Base-by-base conservation (phyloP, 495 filamentous ascomycete genomes). In the Penicillium cinerascens region DNA sequence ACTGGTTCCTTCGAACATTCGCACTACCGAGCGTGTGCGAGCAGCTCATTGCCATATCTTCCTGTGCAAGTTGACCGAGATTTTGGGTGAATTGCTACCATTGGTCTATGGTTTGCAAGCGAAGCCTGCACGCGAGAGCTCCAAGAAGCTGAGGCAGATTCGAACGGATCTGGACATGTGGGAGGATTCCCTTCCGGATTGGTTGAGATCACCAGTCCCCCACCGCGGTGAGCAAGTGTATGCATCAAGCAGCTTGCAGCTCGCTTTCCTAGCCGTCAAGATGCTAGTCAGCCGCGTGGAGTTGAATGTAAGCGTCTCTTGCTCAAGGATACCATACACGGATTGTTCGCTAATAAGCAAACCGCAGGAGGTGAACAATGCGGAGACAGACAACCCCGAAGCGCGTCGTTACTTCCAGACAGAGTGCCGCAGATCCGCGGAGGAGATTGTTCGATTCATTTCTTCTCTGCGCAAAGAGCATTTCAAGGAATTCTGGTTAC, bases 371-470 rank as follows among this genome's bases (percentile, higher is more conserved):
- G 69, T 76, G 23, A 72, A 78, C 52, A 69, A 67, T 37, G 63
- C 68, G 0, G 72, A 80, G 42, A 64, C 66, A 11, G 68, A 77
- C 16, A 69, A 72, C 33, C 62, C 73, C 13, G 66, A 72, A 48
- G 69, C 73, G 29, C 77, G 75, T 43, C 71, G 73, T 20, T 77
- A 77, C 49, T 77, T 77, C 42, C 72, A 80, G 42, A 75, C 73
- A 6, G 74, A 79, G 47, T 75, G 75, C 37, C 71, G 78, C 17
- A 64, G 64, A 44, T 72, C 76, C 6, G 74, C 78, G 11, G 72
- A 78, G 44, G 77, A 78, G n/a, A 77, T 81, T 20, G 69, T 81
- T 16, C 71, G 73, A n/a, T 75, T 79, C 59, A 78, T 77, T 16
- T 67, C 71, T 13, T 77, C 73, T 18, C 52, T 79, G 15, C 62